Percentiles rank a stretch among this genome's conserved stretches.
phyloP scores from a whole-genome alignment of 805 yeast genomes.

The Candida sonorensis region DNA sequence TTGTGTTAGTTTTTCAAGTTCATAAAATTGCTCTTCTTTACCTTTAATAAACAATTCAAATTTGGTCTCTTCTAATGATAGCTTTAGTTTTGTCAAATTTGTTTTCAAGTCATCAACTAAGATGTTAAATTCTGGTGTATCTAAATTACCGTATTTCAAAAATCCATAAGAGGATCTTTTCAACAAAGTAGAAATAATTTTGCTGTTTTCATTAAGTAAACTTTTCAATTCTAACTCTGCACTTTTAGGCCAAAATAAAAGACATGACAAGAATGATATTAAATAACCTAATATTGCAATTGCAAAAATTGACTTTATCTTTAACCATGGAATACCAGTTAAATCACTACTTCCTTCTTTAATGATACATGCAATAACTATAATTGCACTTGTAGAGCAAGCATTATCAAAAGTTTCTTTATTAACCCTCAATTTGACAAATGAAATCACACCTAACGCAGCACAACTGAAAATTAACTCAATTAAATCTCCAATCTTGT shows the following conservation, averaged over 20 bases:
- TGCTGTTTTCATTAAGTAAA: conserved; percentile 43
- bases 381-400: conserved; percentile 67
- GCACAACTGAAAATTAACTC: conserved; percentile 47
- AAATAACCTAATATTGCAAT: conserved; percentile 58
- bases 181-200: conserved; percentile 43
- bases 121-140: conserved; percentile 31
- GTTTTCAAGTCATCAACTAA: conserved; percentile 33
- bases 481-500: conserved; percentile 41
- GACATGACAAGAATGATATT: conserved; percentile 54
- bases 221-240: conserved; percentile 42
- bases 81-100: conserved; percentile 32
- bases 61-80: conserved; percentile 48
- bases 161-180: conserved; percentile 42
- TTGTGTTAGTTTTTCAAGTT: conserved; percentile 40
- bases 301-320: conserved; percentile 45
- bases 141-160: conserved; percentile 39
- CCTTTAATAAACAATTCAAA: conserved; percentile 55
- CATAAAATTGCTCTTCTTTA: conserved; percentile 43
- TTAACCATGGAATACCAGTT: conserved; percentile 47
- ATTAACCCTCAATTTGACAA: conserved; percentile 58
- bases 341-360: conserved; percentile 66
- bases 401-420: conserved; percentile 75
- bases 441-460: conserved; percentile 62
- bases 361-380: conserved; percentile 61
- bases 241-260: conserved; percentile 54